Conservation (phyloP, 345 rosid species). For the Geranium rotundifolium region DNA sequence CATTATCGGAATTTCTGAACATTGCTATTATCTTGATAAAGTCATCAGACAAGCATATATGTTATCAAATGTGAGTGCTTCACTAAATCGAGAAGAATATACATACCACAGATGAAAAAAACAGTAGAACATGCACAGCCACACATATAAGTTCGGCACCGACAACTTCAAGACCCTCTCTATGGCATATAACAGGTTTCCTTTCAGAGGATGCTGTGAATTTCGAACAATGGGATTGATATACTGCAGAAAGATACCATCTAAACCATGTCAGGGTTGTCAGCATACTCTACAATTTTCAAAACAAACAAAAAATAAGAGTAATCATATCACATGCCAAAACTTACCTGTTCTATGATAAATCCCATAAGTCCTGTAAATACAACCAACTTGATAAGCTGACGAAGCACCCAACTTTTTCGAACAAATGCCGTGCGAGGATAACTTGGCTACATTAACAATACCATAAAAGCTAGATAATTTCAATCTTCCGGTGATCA, state of each 20-base stretch:
- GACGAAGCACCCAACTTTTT: constrained; percentile 87
- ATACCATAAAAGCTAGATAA: not conserved
- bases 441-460: constrained; percentile 53
- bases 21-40: not conserved
- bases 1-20: not conserved
- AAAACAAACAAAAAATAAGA: constrained; percentile 9
- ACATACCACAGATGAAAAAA: constrained; percentile 90
- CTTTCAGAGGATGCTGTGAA: constrained; percentile 92
- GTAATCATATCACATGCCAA: not conserved
- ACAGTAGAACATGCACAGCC: constrained; percentile 99
- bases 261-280: not conserved
- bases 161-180: constrained; percentile 98
- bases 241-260: constrained; percentile 51
- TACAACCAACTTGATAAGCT: constrained; percentile 65
- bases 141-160: constrained; percentile 83
- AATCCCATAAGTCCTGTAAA: constrained; percentile 96
- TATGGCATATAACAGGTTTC: constrained; percentile 63
- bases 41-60: not conserved
- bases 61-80: not conserved
- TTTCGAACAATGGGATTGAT: constrained; percentile 93
- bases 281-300: not conserved
- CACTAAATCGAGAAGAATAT: not conserved
- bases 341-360: constrained; percentile 75
- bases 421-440: constrained; percentile 73
- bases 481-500: not conserved